phyloP scores from a whole-genome alignment of 768 basidiomycete species.

The Leccinum barrowsii region DNA sequence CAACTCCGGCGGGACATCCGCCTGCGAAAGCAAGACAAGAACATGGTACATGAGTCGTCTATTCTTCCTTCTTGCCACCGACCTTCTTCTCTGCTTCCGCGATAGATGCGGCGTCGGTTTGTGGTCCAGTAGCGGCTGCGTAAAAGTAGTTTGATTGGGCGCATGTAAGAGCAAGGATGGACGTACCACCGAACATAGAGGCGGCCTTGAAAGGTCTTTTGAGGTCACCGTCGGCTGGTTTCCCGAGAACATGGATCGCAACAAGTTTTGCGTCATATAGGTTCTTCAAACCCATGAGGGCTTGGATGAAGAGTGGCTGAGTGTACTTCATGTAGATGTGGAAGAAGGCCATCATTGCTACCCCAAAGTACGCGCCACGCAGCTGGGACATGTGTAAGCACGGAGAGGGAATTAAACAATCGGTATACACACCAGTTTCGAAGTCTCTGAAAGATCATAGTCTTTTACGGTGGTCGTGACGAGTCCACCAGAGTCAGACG shows the following conservation, averaged over 20 bases:
- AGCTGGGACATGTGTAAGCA: conserved; percentile 37
- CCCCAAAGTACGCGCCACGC: conserved; percentile 63
- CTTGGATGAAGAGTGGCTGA: conserved; percentile 94
- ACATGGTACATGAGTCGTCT: conserved; percentile 17
- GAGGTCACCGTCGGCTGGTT: conserved; percentile 79
- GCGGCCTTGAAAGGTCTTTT: conserved; percentile 84
- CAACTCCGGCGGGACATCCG: conserved; percentile 12
- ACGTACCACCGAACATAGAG: conserved; percentile 70
- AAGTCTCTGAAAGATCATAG: conserved; percentile 87
- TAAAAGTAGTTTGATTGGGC: not conserved
- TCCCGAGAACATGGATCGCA: conserved; percentile 76
- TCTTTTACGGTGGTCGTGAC: conserved; percentile 91
- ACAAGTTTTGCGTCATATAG: conserved; percentile 85
- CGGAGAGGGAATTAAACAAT: conserved; percentile 12
- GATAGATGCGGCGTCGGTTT: conserved; percentile 82
- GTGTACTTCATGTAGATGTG: conserved; percentile 95
- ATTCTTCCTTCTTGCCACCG: conserved; percentile 78
- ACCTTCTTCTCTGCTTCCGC: conserved; percentile 86
- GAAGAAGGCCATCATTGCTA: conserved; percentile 89
- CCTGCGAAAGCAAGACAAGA: conserved; percentile 17
- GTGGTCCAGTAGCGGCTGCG: conserved; percentile 58
- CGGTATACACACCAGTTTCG: conserved; percentile 62
- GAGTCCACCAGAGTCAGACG: conserved; percentile 65
- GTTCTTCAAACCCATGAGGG: conserved; percentile 91
- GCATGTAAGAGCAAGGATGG: not conserved